Evolutionary conservation across 805 yeast genomes (phyloP), one percentile per base, ranked within the genome.

Genomic region (Ogataea chonburiensis): DNA sequence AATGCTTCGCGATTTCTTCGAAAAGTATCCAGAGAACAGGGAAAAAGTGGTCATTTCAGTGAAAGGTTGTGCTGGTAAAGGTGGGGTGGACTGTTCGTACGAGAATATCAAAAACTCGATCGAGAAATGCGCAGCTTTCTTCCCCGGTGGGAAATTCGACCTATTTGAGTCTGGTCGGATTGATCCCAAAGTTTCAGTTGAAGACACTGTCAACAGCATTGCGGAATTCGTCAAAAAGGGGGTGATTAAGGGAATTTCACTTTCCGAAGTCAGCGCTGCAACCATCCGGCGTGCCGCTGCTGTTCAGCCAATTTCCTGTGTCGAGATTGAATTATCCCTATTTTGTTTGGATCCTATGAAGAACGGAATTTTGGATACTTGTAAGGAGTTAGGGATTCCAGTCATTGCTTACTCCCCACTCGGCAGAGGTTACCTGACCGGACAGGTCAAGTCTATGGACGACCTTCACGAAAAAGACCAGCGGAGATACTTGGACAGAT

Each of bases 331-430:
- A 61, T 72, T 80, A 42, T 85, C 95, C 2, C 55, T 88, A 38
- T 75, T 81, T 64, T 58, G 77, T 12, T 71, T 75, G 28, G 85
- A 82, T 11, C 71, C 81, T 24, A 53, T 77, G 28, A 42, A 56
- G 2, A 77, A 83, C 54, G 95, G 91, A 1, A 68, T 83, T 15
- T 72, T 80, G 42, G 74, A 69, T 4, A 69, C 73, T 5, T 75
- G 81, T 45, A 70, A 73, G 14, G 76, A 80, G 44, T 60, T 70
- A 20, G 67, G 67, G 10, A 73, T 88, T 38, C 82, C 93, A 9
- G 66, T 86, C 17, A 67, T 85, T 40, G 85, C 88, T 17, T 88
- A 88, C 61, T 82, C 95, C 19, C 96, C 96, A 18, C 67, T 88
- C 37, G 81, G 88, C 8, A 72, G 85, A 52, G 96, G 96, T 1